These are phyloP conservation scores for Dactylellina cionopaga DNA, from an alignment of 2,329 filamentous ascomycete genomes.

Conservation along the genomic window DNA sequence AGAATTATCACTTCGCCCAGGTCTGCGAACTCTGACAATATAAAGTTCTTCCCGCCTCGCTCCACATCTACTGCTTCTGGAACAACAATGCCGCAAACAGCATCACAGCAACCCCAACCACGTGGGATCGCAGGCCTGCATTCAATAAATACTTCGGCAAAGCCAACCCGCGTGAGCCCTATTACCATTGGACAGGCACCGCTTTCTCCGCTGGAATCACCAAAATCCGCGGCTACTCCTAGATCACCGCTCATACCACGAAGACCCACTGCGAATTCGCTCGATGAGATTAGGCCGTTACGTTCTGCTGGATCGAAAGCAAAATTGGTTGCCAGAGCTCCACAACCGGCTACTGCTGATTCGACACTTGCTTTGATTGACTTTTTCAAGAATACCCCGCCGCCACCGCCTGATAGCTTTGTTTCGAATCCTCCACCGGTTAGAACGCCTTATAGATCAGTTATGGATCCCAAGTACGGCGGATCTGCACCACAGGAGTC, in stretches of 20 bases:
- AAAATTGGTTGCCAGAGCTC: slow-evolving; percentile 71
- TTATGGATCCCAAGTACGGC: slow-evolving; percentile 53
- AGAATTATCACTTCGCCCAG: slow-evolving; percentile 14
- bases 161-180: slow-evolving; percentile 9
- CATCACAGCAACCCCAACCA: no score
- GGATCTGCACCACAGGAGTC: slow-evolving; percentile 48
- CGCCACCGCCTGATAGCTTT: slow-evolving; percentile 57
- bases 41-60: slow-evolving; percentile 50
- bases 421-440: slow-evolving; percentile 79
- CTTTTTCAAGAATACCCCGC: slow-evolving; percentile 80
- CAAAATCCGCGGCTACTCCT: slow-evolving; percentile 22
- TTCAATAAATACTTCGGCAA: slow-evolving; percentile 41
- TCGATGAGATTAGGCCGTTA: slow-evolving; percentile 32
- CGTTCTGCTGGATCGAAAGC: slow-evolving; percentile 21
- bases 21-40: slow-evolving; percentile 29
- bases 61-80: slow-evolving; percentile 39
- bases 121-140: slow-evolving; percentile 43
- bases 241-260: slow-evolving; percentile 37
- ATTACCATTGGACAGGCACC: slow-evolving; percentile 35
- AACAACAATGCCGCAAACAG: slow-evolving; percentile 33
- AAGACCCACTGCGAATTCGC: slow-evolving; percentile 31
- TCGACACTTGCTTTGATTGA: slow-evolving; percentile 90
- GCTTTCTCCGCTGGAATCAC: slow-evolving; percentile 34
- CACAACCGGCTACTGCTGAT: slow-evolving; percentile 72
- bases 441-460: slow-evolving; percentile 77